These are phyloP conservation scores for Ceratobasidium sp. DNA, from an alignment of 1,284 basidiomycete genomes.

Conservation along the genomic window DNA sequence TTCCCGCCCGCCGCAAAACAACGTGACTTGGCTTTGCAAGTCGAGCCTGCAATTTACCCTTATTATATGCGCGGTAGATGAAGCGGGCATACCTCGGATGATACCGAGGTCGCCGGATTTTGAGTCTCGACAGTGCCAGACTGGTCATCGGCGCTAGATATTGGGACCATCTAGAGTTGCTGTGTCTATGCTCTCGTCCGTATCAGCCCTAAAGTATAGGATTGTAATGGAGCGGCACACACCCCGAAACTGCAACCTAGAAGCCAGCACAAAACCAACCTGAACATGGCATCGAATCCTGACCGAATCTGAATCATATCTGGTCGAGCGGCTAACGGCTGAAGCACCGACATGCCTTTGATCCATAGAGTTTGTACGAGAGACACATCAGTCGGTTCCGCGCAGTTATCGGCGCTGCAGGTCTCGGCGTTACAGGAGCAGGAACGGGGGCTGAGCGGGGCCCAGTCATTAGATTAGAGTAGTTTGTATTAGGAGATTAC, in stretches of 20 bases:
- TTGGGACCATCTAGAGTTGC: conserved; percentile 97
- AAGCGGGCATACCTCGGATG: conserved; percentile 79
- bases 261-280: conserved; percentile 80
- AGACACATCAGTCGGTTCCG: conserved; percentile 65
- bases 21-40: conserved; percentile 80
- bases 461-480: conserved; percentile 44
- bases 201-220: conserved; percentile 40
- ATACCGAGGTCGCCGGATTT: conserved; percentile 92
- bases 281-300: conserved; percentile 72
- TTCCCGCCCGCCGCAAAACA: conserved; percentile 80
- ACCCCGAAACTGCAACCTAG: conserved; percentile 98
- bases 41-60: not conserved
- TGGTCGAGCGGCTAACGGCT: conserved; percentile 81
- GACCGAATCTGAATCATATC: conserved; percentile 93
- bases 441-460: conserved; percentile 56
- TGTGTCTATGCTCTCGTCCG: conserved; percentile 75
- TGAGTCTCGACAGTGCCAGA: conserved; percentile 92
- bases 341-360: conserved; percentile 93
- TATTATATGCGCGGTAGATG: conserved; percentile 14
- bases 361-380: conserved; percentile 92
- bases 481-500: conserved; percentile 41
- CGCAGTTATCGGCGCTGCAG: conserved; percentile 67
- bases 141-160: conserved; percentile 86
- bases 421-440: conserved; percentile 58
- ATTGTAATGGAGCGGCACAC: conserved; percentile 50